Conservation (phyloP, 2,329 filamentous ascomycete genomes). For the Lachnellula occidentalis region DNA sequence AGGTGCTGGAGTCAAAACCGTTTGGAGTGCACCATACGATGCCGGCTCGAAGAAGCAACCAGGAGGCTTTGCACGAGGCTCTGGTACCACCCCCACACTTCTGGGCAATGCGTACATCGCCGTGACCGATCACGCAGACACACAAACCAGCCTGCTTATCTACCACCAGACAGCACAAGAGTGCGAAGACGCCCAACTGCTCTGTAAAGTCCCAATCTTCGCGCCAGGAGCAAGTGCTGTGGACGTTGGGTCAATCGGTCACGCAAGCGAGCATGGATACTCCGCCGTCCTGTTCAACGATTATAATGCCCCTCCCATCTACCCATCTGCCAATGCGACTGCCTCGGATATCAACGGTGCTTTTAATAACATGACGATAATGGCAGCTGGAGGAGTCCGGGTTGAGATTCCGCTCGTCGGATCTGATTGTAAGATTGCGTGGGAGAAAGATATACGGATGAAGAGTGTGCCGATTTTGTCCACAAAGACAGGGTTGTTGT, state of each 20-base stretch:
- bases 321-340: not conserved
- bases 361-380: not conserved
- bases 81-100: constrained; percentile 1
- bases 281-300: not conserved
- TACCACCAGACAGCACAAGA: not conserved
- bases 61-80: constrained; percentile 1
- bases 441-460: not conserved
- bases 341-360: not conserved
- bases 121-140: not conserved
- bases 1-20: not conserved
- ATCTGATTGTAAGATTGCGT: not conserved
- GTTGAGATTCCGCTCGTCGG: not conserved
- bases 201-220: not conserved
- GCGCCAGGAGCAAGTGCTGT: not conserved
- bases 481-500: not conserved
- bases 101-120: not conserved
- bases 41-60: not conserved
- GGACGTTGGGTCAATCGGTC: not conserved
- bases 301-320: not conserved
- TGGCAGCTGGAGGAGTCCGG: not conserved
- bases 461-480: not conserved
- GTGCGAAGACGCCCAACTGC: not conserved
- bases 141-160: not conserved
- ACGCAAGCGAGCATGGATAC: not conserved
- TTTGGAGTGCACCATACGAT: not conserved